Base-by-base conservation (phyloP, 495 filamentous ascomycete genomes). In the Hyaloscypha bicolor region DNA sequence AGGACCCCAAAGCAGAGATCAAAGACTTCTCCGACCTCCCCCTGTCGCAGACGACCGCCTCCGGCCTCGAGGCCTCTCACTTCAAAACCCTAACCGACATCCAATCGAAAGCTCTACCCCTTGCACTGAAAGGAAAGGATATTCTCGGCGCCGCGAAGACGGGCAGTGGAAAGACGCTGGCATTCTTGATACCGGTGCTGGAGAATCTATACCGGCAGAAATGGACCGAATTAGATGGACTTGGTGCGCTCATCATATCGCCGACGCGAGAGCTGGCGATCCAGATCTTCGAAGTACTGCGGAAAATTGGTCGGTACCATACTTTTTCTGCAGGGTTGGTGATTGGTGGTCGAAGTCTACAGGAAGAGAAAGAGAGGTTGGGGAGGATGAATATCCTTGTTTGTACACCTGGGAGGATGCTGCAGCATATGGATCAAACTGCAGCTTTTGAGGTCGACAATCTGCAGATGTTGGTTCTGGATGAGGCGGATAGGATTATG, bases 381-480 rank as follows among this genome's bases (percentile, higher is more conserved):
- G 88, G 89, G 14, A 84, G 93, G 66, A 99, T 99, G 96, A 97
- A 98, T 70, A 99, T 99, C 57, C 79, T 99, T 14, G 94, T 99
- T 3, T 97, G 94, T 74, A 99, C 95, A 3, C 95, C 95, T 0
- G 95, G 95, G 11, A 85, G 95, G 8, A 94, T 99, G 84, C 78
- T 98, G 58, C 96, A 99, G 76, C 95, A 99, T 78, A 80, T 99
- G 76, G 93, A 96, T 75, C 93, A 98, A 79, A 98, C 95, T 0
- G 91, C 93, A 6, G 86, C 88, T 37, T 91, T 99, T 71, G 93
- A 96, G 62, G 90, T 95, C 48, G 89, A 92, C 71, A 96, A 95
- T 76, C 73, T 99, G 60, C 91, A 96, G 77, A 91, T 98, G 76
- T 82, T 99, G 33, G 95, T 98, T 5, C 82, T 99, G 67, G 95